These are phyloP conservation scores for Drechslerella dactyloides DNA, from an alignment of 2,329 filamentous ascomycete genomes.

Conservation along the genomic window DNA sequence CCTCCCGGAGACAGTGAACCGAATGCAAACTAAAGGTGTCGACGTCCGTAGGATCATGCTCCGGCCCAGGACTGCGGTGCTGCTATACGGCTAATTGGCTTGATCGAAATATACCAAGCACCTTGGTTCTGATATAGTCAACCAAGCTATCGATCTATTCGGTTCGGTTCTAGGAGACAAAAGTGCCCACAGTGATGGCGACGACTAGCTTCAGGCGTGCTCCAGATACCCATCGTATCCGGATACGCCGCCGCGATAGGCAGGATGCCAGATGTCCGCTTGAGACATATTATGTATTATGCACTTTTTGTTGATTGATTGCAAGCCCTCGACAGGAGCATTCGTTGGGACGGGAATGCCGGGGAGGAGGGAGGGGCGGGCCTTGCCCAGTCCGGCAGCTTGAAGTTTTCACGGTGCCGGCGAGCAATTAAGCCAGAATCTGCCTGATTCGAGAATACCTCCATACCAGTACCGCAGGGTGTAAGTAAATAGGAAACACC, in stretches of 20 bases:
- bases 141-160: background rate
- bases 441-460: conserved; percentile 13
- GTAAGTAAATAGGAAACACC: too few species aligned
- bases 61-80: too few species aligned
- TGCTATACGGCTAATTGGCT: background rate
- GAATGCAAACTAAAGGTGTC: background rate
- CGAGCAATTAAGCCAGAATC: conserved; percentile 21
- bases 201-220: background rate
- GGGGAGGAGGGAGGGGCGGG: background rate
- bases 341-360: conserved; percentile 1
- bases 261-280: conserved; percentile 46
- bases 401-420: conserved; percentile 23
- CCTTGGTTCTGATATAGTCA: too few species aligned
- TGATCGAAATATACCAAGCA: background rate
- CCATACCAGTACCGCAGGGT: background rate
- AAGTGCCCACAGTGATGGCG: background rate
- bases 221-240: background rate
- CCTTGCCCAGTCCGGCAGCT: conserved; percentile 43
- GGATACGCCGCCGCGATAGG: conserved; percentile 30
- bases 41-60: background rate
- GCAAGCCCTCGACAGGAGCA: background rate
- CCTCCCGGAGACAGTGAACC: too few species aligned
- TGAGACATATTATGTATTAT: conserved; percentile 33
- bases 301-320: conserved; percentile 27
- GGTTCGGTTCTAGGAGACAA: background rate